Evolutionary conservation across 2,329 filamentous ascomycete species (phyloP).

Genomic region (Phialocephala subalpina): DNA sequence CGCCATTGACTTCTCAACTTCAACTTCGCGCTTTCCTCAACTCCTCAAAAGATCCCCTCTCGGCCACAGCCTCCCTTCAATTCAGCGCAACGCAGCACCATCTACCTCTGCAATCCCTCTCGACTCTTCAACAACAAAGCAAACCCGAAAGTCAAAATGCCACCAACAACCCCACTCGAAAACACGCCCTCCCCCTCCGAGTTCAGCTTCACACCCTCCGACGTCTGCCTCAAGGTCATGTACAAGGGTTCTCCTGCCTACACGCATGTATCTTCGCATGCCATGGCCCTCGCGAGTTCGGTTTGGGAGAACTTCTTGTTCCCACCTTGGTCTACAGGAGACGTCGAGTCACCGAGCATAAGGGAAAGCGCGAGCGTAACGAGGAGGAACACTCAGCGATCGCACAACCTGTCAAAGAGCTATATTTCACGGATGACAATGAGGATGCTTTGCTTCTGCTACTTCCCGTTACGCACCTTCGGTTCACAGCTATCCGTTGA

Average conservation of each 20-base stretch:
- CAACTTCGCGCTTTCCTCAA: neutral
- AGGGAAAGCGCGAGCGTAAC: no score
- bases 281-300: neutral
- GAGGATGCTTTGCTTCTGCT: conserved; percentile 19
- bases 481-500: conserved; percentile 6
- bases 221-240: neutral
- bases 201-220: neutral
- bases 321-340: neutral
- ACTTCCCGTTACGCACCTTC: conserved; percentile 22
- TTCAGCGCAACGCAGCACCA: no score
- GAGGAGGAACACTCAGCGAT: neutral
- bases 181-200: neutral
- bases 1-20: no score
- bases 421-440: conserved; percentile 25
- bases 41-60: no score
- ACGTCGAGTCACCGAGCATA: neutral
- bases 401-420: neutral
- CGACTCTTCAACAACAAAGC: neutral
- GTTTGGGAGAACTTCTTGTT: conserved; percentile 11
- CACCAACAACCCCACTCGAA: neutral
- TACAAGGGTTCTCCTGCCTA: neutral
- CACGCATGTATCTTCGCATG: neutral
- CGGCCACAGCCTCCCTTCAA: no score
- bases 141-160: neutral
- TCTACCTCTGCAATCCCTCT: no score